These are phyloP conservation scores for Glomus cerebriforme DNA, from an alignment of 192 early-diverging fungal species.

Conservation along the genomic window DNA sequence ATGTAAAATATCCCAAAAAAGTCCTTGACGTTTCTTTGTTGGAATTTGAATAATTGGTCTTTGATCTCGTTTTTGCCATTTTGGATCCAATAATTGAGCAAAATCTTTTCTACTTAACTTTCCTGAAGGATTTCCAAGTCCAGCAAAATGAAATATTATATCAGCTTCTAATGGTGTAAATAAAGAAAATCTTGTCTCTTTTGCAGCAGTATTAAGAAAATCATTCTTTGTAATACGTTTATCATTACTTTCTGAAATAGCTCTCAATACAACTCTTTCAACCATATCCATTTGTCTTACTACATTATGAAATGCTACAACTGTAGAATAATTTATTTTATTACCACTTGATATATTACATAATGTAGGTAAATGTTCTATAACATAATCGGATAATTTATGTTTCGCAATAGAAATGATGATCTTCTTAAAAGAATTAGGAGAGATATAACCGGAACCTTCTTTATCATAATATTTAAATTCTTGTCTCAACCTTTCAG, in stretches of 20 bases:
- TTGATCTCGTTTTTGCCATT: slow-evolving; percentile 48
- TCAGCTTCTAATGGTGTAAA: slow-evolving; percentile 78
- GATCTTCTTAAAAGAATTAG: slow-evolving; percentile 61
- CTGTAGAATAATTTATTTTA: slow-evolving; percentile 65
- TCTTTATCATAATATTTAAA: slow-evolving; percentile 73
- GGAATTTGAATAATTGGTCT: slow-evolving; percentile 22
- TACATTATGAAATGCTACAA: slow-evolving; percentile 64
- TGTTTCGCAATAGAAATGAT: slow-evolving; percentile 65
- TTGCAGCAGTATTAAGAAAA: slow-evolving; percentile 59
- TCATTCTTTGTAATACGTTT: slow-evolving; percentile 62
- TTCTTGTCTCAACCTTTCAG: slow-evolving; percentile 68
- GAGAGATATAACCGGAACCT: slow-evolving; percentile 59
- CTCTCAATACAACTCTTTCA: slow-evolving; percentile 59
- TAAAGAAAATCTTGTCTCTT: slow-evolving; percentile 56
- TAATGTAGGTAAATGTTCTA: slow-evolving; percentile 63
- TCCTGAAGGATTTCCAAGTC: slow-evolving; percentile 50
- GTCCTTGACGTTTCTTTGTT: slow-evolving; percentile 39
- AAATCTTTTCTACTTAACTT: slow-evolving; percentile 53
- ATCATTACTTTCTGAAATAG: slow-evolving; percentile 50
- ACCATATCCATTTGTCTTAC: slow-evolving; percentile 70
- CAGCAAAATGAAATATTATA: slow-evolving; percentile 70
- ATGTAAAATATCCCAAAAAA: slow-evolving; percentile 35
- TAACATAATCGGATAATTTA: slow-evolving; percentile 64
- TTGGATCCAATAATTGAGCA: slow-evolving; percentile 53
- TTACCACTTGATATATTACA: slow-evolving; percentile 60